phyloP scores from a whole-genome alignment of 768 basidiomycete species.

The Hygrophorus russula region DNA sequence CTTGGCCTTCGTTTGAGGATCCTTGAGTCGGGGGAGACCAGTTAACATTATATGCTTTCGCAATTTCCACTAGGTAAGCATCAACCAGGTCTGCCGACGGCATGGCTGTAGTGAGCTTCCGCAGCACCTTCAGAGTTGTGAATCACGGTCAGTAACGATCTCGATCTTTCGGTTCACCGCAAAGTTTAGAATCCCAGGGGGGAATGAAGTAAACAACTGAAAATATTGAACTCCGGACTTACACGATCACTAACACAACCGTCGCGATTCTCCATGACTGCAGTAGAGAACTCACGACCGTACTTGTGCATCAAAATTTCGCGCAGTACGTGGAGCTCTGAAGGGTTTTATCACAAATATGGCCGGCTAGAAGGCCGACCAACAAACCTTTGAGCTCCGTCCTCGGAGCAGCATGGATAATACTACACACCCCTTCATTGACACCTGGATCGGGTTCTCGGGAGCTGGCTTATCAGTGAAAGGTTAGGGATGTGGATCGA shows the following conservation, averaged over 20 bases:
- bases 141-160: not conserved
- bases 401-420: conserved; percentile 86
- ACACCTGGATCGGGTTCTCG: conserved; percentile 84
- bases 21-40: conserved; percentile 38
- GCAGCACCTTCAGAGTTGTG: conserved; percentile 44
- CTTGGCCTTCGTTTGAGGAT: conserved; percentile 7
- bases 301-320: conserved; percentile 96
- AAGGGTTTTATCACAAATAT: not conserved
- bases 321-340: conserved; percentile 82
- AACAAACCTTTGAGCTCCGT: conserved; percentile 76
- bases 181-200: conserved; percentile 3
- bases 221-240: conserved; percentile 17
- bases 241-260: conserved; percentile 78
- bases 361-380: not conserved
- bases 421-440: conserved; percentile 74
- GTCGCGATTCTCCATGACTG: conserved; percentile 80
- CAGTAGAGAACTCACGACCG: conserved; percentile 78
- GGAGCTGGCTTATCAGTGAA: conserved; percentile 29
- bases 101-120: conserved; percentile 59
- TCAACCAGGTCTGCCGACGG: conserved; percentile 73
- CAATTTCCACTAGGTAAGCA: conserved; percentile 82
- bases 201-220: not conserved
- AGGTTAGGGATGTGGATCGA: conserved; percentile 4
- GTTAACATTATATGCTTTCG: conserved; percentile 70
- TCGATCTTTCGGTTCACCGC: not conserved